These are phyloP conservation scores for Calonectria hongkongensis DNA, from an alignment of 2,329 filamentous ascomycete species.

Conservation along the genomic window DNA sequence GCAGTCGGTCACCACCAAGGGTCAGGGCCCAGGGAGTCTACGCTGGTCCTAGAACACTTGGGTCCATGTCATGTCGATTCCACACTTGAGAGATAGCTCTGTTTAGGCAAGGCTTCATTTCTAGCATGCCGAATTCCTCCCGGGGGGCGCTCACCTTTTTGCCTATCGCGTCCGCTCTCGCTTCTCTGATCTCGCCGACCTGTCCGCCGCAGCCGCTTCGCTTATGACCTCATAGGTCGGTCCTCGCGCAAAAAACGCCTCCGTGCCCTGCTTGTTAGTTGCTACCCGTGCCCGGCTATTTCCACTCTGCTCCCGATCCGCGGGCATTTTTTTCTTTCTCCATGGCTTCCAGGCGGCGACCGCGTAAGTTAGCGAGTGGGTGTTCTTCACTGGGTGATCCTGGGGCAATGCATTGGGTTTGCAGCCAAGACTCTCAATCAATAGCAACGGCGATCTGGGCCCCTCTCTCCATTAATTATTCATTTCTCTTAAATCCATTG, in stretches of 20 bases:
- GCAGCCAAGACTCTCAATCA: conserved; percentile 24
- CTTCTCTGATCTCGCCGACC: conserved; percentile 33
- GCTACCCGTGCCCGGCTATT: conserved; percentile 38
- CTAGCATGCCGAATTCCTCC: conserved; percentile 50
- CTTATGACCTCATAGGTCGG: conserved; percentile 52
- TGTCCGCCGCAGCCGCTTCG: conserved; percentile 48
- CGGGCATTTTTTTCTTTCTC: conserved; percentile 36
- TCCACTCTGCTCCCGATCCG: conserved; percentile 40
- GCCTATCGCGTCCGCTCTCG: conserved; percentile 39
- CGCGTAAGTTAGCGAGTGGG: not conserved
- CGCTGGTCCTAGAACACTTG: conserved; percentile 25
- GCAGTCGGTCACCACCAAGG: conserved; percentile 27
- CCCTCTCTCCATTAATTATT: conserved; percentile 18
- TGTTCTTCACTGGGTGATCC: conserved; percentile 24
- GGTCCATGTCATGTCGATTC: conserved; percentile 24
- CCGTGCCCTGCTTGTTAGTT: conserved; percentile 20
- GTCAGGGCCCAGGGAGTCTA: conserved; percentile 19
- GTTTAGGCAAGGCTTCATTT: conserved; percentile 45
- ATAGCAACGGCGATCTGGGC: conserved; percentile 23
- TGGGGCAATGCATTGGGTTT: conserved; percentile 7
- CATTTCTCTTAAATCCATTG: conserved; percentile 19
- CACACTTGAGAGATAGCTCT: conserved; percentile 34
- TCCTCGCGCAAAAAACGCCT: conserved; percentile 3
- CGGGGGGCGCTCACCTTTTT: conserved; percentile 44
- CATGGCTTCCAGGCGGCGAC: conserved; percentile 16